Conservation (phyloP, 2,329 filamentous ascomycete species). For the Geosmithia putterillii region DNA sequence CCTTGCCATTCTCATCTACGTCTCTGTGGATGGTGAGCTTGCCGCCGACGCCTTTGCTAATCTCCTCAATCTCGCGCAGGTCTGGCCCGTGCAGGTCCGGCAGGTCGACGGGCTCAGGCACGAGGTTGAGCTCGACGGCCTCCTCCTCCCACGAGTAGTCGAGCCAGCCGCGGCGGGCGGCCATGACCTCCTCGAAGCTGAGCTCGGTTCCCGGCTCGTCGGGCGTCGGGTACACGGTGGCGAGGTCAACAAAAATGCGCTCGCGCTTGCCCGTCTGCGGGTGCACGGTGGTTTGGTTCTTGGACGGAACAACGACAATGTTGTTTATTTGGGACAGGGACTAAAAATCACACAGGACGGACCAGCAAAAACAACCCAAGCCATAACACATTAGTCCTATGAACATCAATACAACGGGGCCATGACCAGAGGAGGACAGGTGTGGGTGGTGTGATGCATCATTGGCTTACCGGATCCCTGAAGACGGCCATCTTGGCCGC, state of each 20-base stretch:
- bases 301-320: conserved; percentile 55
- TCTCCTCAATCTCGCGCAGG: conserved; percentile 17
- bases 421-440: conserved; percentile 9
- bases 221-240: conserved; percentile 71
- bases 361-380: conserved; percentile 17
- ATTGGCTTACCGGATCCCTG: conserved; percentile 73
- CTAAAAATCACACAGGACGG: conserved; percentile 30
- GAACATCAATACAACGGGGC: conserved; percentile 72
- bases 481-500: conserved; percentile 79
- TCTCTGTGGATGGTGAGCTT: conserved; percentile 33
- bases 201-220: conserved; percentile 61
- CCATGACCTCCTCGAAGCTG: conserved; percentile 87
- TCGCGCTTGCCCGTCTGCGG: conserved; percentile 73
- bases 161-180: conserved; percentile 60
- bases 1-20: conserved; percentile 48
- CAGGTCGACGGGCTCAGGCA: conserved; percentile 13
- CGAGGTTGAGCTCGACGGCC: conserved; percentile 17
- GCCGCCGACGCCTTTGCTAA: conserved; percentile 11
- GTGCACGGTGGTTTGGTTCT: conserved; percentile 72
- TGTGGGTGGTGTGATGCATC: conserved; percentile 16
- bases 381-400: conserved; percentile 82
- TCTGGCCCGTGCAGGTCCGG: too few species aligned
- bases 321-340: conserved; percentile 49
- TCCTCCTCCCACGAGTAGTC: conserved; percentile 43
- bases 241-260: conserved; percentile 76